phyloP scores from a whole-genome alignment of 2,329 filamentous ascomycete genomes.

The Calonectria leucothoes region DNA sequence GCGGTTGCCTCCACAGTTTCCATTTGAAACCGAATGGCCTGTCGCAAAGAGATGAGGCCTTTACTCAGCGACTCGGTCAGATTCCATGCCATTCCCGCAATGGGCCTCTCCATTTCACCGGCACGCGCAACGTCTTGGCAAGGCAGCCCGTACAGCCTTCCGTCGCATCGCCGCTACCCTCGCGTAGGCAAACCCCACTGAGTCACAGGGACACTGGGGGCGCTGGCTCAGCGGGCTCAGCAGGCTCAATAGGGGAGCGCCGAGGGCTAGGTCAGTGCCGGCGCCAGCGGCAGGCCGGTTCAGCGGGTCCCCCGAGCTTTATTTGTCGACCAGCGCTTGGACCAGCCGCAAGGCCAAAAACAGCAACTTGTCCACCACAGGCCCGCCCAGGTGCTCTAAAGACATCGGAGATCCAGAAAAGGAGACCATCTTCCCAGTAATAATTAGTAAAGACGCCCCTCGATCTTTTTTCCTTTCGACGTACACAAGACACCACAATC shows the following conservation, averaged over 20 bases:
- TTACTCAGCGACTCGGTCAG: neutral
- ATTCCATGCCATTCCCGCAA: neutral
- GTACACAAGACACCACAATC: slow-evolving; percentile 33
- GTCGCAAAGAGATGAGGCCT: neutral
- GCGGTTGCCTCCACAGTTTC: neutral
- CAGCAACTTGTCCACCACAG: slow-evolving; percentile 42
- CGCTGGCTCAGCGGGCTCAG: neutral
- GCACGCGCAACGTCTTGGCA: neutral
- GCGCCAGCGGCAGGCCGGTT: neutral
- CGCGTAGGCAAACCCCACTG: neutral
- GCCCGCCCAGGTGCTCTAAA: slow-evolving; percentile 35
- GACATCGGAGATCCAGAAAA: slow-evolving; percentile 44
- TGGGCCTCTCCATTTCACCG: neutral
- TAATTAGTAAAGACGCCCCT: slow-evolving; percentile 31
- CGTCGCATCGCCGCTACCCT: neutral
- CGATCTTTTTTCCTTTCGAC: slow-evolving; percentile 18
- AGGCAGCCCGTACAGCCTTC: slow-evolving; percentile 13
- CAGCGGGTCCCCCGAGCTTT: slow-evolving; percentile 27
- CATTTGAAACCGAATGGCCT: neutral
- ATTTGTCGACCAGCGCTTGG: slow-evolving; percentile 44
- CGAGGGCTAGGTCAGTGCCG: neutral
- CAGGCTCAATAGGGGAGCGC: neutral
- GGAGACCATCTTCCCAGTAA: slow-evolving; percentile 43
- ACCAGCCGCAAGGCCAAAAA: slow-evolving; percentile 41
- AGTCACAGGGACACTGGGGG: slow-evolving; percentile 5